phyloP scores from a whole-genome alignment of 2,329 filamentous ascomycete species.

The Diplocarpon rosae region DNA sequence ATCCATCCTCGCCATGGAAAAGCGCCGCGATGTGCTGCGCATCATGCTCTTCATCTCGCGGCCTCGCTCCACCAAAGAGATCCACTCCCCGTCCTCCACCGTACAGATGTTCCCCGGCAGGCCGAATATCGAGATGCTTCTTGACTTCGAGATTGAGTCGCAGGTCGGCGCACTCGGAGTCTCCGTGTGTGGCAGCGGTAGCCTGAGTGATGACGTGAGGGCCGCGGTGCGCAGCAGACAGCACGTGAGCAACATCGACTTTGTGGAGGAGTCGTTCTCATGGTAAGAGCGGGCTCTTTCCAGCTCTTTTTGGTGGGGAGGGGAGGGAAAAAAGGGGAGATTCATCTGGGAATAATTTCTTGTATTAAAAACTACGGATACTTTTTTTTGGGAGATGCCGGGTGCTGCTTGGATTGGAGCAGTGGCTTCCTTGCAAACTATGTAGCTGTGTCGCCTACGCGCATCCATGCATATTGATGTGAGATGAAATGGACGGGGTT shows the following conservation, averaged over 20 bases:
- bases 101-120: slow-evolving; percentile 79
- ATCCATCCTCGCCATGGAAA: slow-evolving; percentile 63
- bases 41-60: slow-evolving; percentile 71
- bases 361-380: too few relatives aligned
- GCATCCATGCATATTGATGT: too few relatives aligned
- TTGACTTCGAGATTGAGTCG: slow-evolving; percentile 63
- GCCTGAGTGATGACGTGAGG: slow-evolving; percentile 64
- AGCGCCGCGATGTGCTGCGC: slow-evolving; percentile 59
- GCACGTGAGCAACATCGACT: slow-evolving; percentile 57
- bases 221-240: slow-evolving; percentile 54
- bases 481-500: too few relatives aligned
- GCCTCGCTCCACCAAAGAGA: slow-evolving; percentile 67
- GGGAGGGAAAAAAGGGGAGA: too few relatives aligned
- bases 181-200: slow-evolving; percentile 63
- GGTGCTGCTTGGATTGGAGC: too few relatives aligned
- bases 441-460: too few relatives aligned
- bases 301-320: too few relatives aligned
- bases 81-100: slow-evolving; percentile 64
- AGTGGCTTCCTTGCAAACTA: too few relatives aligned
- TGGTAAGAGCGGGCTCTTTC: slow-evolving; percentile 32
- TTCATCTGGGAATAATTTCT: too few relatives aligned
- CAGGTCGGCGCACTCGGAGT: slow-evolving; percentile 66
- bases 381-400: too few relatives aligned
- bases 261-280: slow-evolving; percentile 68
- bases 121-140: slow-evolving; percentile 61